Base-by-base conservation (phyloP, 495 filamentous ascomycete species). In the Bombardia bombarda region DNA sequence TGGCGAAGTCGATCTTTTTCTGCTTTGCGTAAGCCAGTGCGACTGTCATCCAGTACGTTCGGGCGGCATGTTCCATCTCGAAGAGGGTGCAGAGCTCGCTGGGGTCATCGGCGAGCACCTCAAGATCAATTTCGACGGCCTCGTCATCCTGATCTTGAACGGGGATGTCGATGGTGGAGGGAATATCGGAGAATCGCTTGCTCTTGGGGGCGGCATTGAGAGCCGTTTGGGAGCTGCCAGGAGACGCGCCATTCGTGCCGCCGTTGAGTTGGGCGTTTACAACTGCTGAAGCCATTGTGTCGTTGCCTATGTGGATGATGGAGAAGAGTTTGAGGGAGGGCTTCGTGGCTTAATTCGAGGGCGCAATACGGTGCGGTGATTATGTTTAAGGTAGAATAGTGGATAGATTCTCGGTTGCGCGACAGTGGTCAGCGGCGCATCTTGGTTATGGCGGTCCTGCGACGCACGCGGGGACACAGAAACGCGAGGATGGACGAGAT, bases 21-120 rank as follows among this genome's bases (percentile, higher is more conserved):
- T 94, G 88, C 65, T 96, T 97, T 20, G 90, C 90, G 56, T 98
- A 97, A n/a, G 90, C 93, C 25, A 96, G 75, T 23, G 92, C 86
- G 48, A 96, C 88, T 12, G 86, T 87, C 72, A 97, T 88, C 92
- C 92, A 98, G 56, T 88, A 90, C 23, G 80, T 83, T 48, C 88
- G 82, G 16, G 83, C 83, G 3, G 87, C 87, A 45, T 80, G 78
- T 59, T 97, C 92, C 47, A 90, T 92, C 61, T 97, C 92, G 40
- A 98, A 75, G 30, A 97, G 71, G 2, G 84, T 87, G 66, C 92
- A 97, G 8, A 98, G 74, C 65, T 98, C 92, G 26, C 88, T 95
- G 2, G 90, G 90, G 53, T 98, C 92, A 54, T 97, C 93, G 30
- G 87, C 79, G 28, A 96, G 82, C 32, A 84, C 84, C 56, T 89